These are phyloP conservation scores for Teratosphaeria viscida DNA, from an alignment of 2,329 filamentous ascomycete species.

Conservation along the genomic window DNA sequence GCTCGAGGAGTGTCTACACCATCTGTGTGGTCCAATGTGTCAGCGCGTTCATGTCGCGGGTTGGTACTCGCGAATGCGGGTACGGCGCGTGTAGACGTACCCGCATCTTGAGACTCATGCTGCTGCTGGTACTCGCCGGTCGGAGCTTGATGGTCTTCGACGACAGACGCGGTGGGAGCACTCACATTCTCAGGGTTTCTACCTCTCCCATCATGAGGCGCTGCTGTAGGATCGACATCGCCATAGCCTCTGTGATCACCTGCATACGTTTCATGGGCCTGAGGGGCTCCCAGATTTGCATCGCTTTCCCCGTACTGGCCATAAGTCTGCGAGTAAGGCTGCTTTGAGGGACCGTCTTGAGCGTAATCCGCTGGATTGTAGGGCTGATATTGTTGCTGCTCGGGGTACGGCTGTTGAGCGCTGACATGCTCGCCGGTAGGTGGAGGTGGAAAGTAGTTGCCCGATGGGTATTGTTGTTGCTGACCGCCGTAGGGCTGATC, in stretches of 20 bases:
- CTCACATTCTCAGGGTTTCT: slow-evolving; percentile 38
- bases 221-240: slow-evolving; percentile 7
- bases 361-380: slow-evolving; percentile 39
- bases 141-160: not conserved
- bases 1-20: slow-evolving; percentile 17
- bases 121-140: slow-evolving; percentile 1
- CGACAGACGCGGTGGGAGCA: slow-evolving; percentile 17
- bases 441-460: slow-evolving; percentile 41
- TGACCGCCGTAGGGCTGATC: slow-evolving; percentile 11
- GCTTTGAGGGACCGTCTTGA: slow-evolving; percentile 11
- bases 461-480: slow-evolving; percentile 29
- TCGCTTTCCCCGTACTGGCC: slow-evolving; percentile 22
- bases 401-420: slow-evolving; percentile 13
- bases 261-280: slow-evolving; percentile 21
- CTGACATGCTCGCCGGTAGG: slow-evolving; percentile 18
- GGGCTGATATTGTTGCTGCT: slow-evolving; percentile 20
- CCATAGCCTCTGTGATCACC: slow-evolving; percentile 20
- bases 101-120: slow-evolving; percentile 9
- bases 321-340: slow-evolving; percentile 20
- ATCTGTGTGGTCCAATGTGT: slow-evolving; percentile 11
- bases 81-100: slow-evolving; percentile 17
- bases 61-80: slow-evolving; percentile 13
- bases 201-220: slow-evolving; percentile 13
- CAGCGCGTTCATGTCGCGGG: not conserved
- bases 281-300: slow-evolving; percentile 18